A percentile compares a stretch with the other conserved stretches of the same genome.
phyloP scores from a whole-genome alignment of 1,284 basidiomycete species.

The Agaricales sp. region DNA sequence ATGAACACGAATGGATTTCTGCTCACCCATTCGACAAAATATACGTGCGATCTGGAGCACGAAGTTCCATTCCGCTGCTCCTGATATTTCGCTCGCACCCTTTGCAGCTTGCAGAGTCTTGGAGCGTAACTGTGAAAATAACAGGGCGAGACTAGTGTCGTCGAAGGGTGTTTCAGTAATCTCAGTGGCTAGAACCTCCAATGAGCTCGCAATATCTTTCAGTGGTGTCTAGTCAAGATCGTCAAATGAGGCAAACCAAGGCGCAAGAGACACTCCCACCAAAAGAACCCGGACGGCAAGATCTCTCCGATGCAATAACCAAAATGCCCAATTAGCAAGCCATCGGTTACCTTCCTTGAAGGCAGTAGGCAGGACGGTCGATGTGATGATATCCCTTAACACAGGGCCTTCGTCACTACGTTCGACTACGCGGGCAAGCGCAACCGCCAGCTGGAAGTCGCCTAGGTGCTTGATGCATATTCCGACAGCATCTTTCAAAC shows the following conservation, averaged over 20 bases:
- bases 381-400: conserved; percentile 58
- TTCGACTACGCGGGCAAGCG: conserved; percentile 78
- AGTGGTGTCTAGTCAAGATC: conserved; percentile 54
- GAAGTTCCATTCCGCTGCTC: conserved; percentile 84
- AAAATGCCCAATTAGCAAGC: conserved; percentile 97
- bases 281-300: conserved; percentile 77
- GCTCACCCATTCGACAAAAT: conserved; percentile 82
- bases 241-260: conserved; percentile 4
- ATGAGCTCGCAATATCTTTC: conserved; percentile 50
- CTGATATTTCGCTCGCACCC: conserved; percentile 84
- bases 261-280: conserved; percentile 29
- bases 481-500: conserved; percentile 84
- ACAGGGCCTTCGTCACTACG: conserved; percentile 76
- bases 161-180: conserved; percentile 86
- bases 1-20: neutral
- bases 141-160: conserved; percentile 80
- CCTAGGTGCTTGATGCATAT: conserved; percentile 83
- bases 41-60: conserved; percentile 87
- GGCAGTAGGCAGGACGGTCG: conserved; percentile 74
- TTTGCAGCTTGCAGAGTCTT: conserved; percentile 88
- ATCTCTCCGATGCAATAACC: conserved; percentile 79
- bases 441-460: conserved; percentile 87
- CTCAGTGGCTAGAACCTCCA: conserved; percentile 43
- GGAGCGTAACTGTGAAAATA: conserved; percentile 84
- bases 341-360: conserved; percentile 85